Evolutionary conservation across 331 rosid genomes (phyloP), one percentile per base, ranked within the genome.

Genomic region (Pyrus hybrid): DNA sequence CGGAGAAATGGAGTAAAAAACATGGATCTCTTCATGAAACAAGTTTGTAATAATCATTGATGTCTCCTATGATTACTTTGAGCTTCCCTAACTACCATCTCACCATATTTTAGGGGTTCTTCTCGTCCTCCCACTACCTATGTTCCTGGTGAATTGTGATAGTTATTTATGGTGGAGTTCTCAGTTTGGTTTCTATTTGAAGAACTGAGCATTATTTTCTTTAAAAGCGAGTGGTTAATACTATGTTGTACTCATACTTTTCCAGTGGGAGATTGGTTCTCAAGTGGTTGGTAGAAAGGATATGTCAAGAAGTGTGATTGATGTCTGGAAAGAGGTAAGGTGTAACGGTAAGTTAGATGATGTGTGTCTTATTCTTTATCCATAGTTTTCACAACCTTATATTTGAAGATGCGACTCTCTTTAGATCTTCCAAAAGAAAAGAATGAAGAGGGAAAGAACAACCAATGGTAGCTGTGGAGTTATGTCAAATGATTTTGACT

Each of bases 211-310:
- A 30, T 32, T 35, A 72, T 21, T 32, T 58, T 58, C 23, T 4
- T 58, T 14, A 21, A 33, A 33, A 28, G 23, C 65, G 53, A 72
- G 67, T 33, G 17, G 16, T 26, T 56, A 29, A 43, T 12, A 33
- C 20, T 32, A 37, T 13, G 58, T 22, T 70, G 79, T 12, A 10
- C 60, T 77, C 29, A 62, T 72, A 73, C 58, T 70, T 88, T 35
- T 72, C 69, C 87, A 94, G 98, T 81, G 87, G 87, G 95, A 90
- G 60, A 69, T 91, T 63, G 82, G 89, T 74, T 87, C 97, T 77
- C 98, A 93, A 90, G 97, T 91, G 67, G 90, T 91, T 81, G 98
- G 98, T 56, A 83, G 80, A 83, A 93, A 93, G 83, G 98, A 93
- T 83, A 79, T 85, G 76, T 83, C 93, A 51, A 90, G 61, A 84